Conservation (phyloP, 2,329 filamentous ascomycete genomes). For the Microdochium trichocladiopsis region DNA sequence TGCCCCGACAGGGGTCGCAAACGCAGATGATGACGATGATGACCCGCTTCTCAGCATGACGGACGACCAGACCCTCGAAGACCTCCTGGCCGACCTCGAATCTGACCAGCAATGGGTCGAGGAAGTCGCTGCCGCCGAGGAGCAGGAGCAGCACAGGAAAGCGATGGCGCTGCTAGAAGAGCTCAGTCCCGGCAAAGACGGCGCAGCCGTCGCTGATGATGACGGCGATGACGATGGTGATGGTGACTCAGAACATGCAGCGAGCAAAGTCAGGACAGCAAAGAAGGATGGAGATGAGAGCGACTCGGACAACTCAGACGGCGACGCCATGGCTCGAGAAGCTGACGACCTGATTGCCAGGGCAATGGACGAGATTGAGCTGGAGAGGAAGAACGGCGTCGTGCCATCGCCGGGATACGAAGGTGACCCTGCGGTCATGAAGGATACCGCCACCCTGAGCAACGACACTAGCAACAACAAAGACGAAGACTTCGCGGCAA, state of each 20-base stretch:
- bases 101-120: conserved; percentile 23
- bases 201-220: conserved; percentile 1
- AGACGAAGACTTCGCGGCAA: conserved; percentile 30
- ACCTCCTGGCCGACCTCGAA: conserved; percentile 38
- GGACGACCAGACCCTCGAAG: conserved; percentile 45
- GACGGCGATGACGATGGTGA: conserved; percentile 14
- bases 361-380: conserved; percentile 36
- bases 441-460: no score
- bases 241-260: background rate
- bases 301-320: conserved; percentile 35
- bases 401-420: conserved; percentile 4
- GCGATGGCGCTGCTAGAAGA: conserved; percentile 23
- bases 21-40: conserved; percentile 15
- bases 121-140: conserved; percentile 18
- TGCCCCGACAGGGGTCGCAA: background rate
- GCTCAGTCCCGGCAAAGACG: conserved; percentile 11
- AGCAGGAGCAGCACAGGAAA: conserved; percentile 16
- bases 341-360: conserved; percentile 36
- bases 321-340: conserved; percentile 37
- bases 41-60: conserved; percentile 32
- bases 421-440: no score
- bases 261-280: background rate
- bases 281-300: background rate
- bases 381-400: conserved; percentile 16
- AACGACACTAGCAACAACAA: background rate